Percentiles rank a stretch among this genome's conserved stretches.
Evolutionary conservation across 495 filamentous ascomycete genomes (phyloP).

Genomic region (Penicillium coprophilum): DNA sequence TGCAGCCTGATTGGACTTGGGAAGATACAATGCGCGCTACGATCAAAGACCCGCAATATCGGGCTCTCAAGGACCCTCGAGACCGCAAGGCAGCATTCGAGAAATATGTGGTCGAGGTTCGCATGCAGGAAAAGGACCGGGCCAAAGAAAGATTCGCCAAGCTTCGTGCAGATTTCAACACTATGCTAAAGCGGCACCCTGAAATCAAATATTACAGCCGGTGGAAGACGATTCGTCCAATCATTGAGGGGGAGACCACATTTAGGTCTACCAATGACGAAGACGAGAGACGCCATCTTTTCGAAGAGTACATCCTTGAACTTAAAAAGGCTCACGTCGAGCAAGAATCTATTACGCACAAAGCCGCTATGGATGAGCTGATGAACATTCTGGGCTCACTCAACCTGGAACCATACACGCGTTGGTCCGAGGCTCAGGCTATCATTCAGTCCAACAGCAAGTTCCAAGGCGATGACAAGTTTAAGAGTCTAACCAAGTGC

Average conservation of each 20-base stretch:
- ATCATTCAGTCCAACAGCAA: constrained; percentile 75
- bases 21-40: constrained; percentile 82
- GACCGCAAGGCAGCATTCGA: constrained; percentile 91
- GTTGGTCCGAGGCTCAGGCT: constrained; percentile 87
- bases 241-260: constrained; percentile 92
- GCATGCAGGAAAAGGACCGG: constrained; percentile 89
- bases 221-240: constrained; percentile 94
- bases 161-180: constrained; percentile 88
- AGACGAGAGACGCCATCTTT: constrained; percentile 83
- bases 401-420: constrained; percentile 87
- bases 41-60: constrained; percentile 93
- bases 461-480: constrained; percentile 84
- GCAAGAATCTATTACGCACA: constrained; percentile 66
- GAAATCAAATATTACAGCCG: constrained; percentile 98
- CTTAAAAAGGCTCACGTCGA: constrained; percentile 77
- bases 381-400: constrained; percentile 78
- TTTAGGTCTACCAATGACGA: constrained; percentile 91
- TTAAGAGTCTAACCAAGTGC: constrained; percentile 79
- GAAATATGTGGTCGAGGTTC: constrained; percentile 89
- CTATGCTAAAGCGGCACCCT: constrained; percentile 93
- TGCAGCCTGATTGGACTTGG: constrained; percentile 91
- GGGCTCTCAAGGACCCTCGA: constrained; percentile 88
- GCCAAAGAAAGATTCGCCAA: constrained; percentile 94
- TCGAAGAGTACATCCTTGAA: constrained; percentile 88
- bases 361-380: constrained; percentile 84